These are phyloP conservation scores for Bacidia gigantensis DNA, from an alignment of 495 filamentous ascomycete species.

Conservation along the genomic window DNA sequence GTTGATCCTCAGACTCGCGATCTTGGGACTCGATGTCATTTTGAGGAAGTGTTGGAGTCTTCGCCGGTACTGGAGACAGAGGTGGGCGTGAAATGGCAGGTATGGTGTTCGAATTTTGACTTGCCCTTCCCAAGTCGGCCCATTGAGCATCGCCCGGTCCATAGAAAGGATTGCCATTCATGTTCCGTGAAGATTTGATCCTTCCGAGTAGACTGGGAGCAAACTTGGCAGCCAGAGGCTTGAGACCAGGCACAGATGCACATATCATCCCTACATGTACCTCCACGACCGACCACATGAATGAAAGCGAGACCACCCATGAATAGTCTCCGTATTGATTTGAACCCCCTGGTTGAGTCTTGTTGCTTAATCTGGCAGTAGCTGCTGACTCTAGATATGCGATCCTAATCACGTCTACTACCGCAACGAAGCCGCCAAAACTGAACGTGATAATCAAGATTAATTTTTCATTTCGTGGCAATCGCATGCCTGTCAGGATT, in stretches of 20 bases:
- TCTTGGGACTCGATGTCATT: background rate
- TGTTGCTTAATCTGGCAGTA: conserved; percentile 22
- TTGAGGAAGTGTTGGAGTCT: background rate
- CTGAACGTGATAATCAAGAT: conserved; percentile 72
- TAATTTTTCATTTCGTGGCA: conserved; percentile 71
- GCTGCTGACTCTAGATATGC: conserved; percentile 74
- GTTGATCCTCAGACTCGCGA: background rate
- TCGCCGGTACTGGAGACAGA: background rate
- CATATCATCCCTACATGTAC: conserved; percentile 71
- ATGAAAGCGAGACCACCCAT: conserved; percentile 67
- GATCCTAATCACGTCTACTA: conserved; percentile 79
- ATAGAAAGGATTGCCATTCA: conserved; percentile 11
- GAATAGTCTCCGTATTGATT: conserved; percentile 37
- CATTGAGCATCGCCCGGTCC: conserved; percentile 14
- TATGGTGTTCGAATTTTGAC: background rate
- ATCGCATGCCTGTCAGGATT: conserved; percentile 68
- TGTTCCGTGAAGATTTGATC: conserved; percentile 21
- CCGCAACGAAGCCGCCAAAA: conserved; percentile 71
- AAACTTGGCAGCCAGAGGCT: conserved; percentile 65
- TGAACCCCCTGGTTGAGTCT: conserved; percentile 22
- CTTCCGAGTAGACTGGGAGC: conserved; percentile 57
- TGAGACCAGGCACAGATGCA: conserved; percentile 76
- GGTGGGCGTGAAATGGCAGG: background rate
- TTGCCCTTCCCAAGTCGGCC: conserved; percentile 4
- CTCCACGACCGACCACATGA: conserved; percentile 89